phyloP scores from a whole-genome alignment of 139 green algal species.

The Chlorella sp. region DNA sequence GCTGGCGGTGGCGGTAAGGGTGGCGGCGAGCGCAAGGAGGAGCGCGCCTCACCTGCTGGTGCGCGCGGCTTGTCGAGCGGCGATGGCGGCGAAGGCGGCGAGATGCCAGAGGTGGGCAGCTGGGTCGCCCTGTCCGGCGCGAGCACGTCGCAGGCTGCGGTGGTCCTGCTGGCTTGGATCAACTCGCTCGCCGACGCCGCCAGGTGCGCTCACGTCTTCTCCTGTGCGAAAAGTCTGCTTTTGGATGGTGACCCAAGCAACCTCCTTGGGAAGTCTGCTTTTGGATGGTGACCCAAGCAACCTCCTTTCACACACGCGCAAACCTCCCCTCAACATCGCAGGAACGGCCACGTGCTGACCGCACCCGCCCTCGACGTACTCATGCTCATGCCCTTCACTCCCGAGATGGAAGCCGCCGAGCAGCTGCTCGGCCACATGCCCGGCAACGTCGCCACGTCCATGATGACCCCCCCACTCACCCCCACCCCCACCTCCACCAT shows the following conservation, averaged over 20 bases:
- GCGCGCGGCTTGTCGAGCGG: background rate
- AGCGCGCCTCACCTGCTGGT: background rate
- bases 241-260: too few species aligned
- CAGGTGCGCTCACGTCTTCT: too few species aligned
- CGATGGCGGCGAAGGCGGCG: background rate
- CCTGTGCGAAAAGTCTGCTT: too few species aligned
- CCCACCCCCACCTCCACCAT: background rate
- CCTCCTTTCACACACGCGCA: too few species aligned
- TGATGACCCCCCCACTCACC: too few species aligned
- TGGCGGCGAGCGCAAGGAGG: background rate
- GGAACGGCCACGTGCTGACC: too few species aligned
- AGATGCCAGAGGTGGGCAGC: background rate
- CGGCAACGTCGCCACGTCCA: background rate
- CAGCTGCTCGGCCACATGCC: background rate
- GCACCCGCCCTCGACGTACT: too few species aligned
- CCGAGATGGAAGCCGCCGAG: background rate
- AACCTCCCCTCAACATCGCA: too few species aligned
- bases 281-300: too few species aligned
- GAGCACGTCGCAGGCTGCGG: background rate
- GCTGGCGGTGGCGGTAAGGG: background rate
- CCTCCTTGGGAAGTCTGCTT: too few species aligned
- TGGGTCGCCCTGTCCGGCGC: background rate
- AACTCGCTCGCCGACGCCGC: background rate
- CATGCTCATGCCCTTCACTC: background rate
- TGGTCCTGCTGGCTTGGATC: background rate